A percentile compares a stretch with the other conserved stretches of the same genome.
Conservation (phyloP, 2,329 filamentous ascomycete genomes). For the Colletotrichum phormii region DNA sequence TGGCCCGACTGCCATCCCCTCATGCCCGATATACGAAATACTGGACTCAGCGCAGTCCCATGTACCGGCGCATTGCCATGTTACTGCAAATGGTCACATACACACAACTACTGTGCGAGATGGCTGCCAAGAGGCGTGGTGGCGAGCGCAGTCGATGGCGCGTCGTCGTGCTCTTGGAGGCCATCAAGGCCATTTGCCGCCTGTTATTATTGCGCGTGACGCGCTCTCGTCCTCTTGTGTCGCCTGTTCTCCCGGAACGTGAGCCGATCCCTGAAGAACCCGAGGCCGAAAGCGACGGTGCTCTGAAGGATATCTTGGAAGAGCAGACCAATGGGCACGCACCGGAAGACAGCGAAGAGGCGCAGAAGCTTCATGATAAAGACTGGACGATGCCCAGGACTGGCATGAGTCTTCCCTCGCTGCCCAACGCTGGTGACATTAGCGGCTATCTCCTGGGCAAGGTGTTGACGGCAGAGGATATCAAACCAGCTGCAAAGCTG, state of each 20-base stretch:
- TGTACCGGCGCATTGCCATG: slow-evolving; percentile 85
- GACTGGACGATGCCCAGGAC: slow-evolving; percentile 97
- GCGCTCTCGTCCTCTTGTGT: slow-evolving; percentile 83
- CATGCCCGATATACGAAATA: slow-evolving; percentile 76
- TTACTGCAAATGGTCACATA: slow-evolving; percentile 92
- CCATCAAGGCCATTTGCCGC: slow-evolving; percentile 86
- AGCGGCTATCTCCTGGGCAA: slow-evolving; percentile 88
- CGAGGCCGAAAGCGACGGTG: slow-evolving; percentile 52
- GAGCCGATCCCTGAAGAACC: slow-evolving; percentile 77
- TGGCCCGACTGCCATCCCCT: slow-evolving; percentile 64
- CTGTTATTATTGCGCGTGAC: slow-evolving; percentile 85
- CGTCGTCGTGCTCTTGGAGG: slow-evolving; percentile 85
- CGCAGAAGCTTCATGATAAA: slow-evolving; percentile 58
- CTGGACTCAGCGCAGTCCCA: slow-evolving; percentile 71
- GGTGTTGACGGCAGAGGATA: slow-evolving; percentile 94
- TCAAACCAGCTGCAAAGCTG: slow-evolving; percentile 89
- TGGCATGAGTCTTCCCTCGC: slow-evolving; percentile 82
- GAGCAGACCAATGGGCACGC: slow-evolving; percentile 68
- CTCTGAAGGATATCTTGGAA: slow-evolving; percentile 56
- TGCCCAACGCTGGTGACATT: slow-evolving; percentile 86
- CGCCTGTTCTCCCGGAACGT: slow-evolving; percentile 86
- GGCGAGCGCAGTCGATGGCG: slow-evolving; percentile 86
- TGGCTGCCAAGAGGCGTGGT: slow-evolving; percentile 89
- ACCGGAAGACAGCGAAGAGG: slow-evolving; percentile 62
- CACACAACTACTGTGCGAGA: slow-evolving; percentile 96